phyloP scores from a whole-genome alignment of 768 basidiomycete species.

The Crepidotus variabilis region DNA sequence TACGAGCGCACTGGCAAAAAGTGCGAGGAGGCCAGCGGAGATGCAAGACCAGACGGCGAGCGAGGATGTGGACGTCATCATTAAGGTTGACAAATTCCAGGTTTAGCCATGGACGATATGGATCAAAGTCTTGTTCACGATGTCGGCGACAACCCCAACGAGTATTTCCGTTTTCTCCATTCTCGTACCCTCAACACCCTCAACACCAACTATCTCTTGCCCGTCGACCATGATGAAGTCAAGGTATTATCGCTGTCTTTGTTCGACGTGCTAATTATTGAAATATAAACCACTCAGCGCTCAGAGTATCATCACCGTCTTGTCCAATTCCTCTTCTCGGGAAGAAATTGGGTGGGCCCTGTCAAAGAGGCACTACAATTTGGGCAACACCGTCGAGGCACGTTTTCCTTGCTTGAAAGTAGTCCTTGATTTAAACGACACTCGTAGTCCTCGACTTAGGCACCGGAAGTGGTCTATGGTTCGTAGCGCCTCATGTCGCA shows the following conservation, averaged over 20 bases:
- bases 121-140: slow-evolving; percentile 17
- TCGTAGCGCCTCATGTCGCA: slow-evolving; percentile 11
- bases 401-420: slow-evolving; percentile 17
- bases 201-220: slow-evolving; percentile 57
- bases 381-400: slow-evolving; percentile 42
- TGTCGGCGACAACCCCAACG: slow-evolving; percentile 40
- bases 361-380: slow-evolving; percentile 53
- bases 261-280: slow-evolving; percentile 4
- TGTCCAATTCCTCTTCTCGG: slow-evolving; percentile 62
- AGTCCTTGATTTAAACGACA: slow-evolving; percentile 15
- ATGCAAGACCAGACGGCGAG: slow-evolving; percentile 29
- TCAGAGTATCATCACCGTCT: slow-evolving; percentile 61
- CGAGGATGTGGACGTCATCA: slow-evolving; percentile 18
- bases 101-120: slow-evolving; percentile 23
- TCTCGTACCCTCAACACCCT: slow-evolving; percentile 53
- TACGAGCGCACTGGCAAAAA: slow-evolving; percentile 20
- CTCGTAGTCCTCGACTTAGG: slow-evolving; percentile 60
- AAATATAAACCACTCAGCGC: slow-evolving; percentile 37
- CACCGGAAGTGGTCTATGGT: slow-evolving; percentile 66
- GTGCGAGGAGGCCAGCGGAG: slow-evolving; percentile 22
- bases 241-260: slow-evolving; percentile 33
- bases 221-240: slow-evolving; percentile 64
- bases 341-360: slow-evolving; percentile 65
- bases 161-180: slow-evolving; percentile 51
- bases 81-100: slow-evolving; percentile 19